These are phyloP conservation scores for Pichia inconspicua DNA, from an alignment of 1,139 yeast genomes.

Conservation along the genomic window DNA sequence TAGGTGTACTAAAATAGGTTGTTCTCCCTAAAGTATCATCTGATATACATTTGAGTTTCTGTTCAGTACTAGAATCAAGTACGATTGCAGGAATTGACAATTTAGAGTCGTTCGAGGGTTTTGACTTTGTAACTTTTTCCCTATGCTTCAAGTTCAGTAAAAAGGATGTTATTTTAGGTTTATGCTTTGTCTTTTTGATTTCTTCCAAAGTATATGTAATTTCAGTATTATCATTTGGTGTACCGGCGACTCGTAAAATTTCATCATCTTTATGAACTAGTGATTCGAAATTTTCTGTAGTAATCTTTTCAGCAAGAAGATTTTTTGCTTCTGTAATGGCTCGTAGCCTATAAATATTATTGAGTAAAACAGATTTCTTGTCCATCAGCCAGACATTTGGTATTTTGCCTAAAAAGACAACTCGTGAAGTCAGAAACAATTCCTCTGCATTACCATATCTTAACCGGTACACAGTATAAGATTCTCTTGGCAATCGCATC, in stretches of 20 bases:
- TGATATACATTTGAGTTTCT: background rate
- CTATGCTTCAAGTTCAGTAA: background rate
- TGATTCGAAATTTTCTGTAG: background rate
- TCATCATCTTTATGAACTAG: background rate
- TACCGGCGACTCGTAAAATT: too few species aligned
- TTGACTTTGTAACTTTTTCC: background rate
- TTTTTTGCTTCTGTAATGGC: background rate
- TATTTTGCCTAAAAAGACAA: constrained; percentile 53
- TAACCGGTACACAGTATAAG: constrained; percentile 62
- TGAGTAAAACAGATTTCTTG: constrained; percentile 22
- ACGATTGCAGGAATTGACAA: background rate
- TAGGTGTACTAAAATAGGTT: background rate
- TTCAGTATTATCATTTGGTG: background rate
- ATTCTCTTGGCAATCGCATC: constrained; percentile 30
- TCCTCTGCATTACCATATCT: constrained; percentile 44
- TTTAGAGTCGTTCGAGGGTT: background rate
- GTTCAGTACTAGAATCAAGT: background rate
- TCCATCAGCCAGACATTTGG: constrained; percentile 56
- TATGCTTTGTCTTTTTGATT: background rate
- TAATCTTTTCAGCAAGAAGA: background rate
- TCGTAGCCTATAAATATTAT: background rate
- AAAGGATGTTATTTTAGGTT: background rate
- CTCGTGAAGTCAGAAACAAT: constrained; percentile 42
- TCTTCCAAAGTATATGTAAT: too few species aligned
- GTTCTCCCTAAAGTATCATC: background rate